phyloP scores from a whole-genome alignment of 306 rosid species.

The Ormosia emarginata region DNA sequence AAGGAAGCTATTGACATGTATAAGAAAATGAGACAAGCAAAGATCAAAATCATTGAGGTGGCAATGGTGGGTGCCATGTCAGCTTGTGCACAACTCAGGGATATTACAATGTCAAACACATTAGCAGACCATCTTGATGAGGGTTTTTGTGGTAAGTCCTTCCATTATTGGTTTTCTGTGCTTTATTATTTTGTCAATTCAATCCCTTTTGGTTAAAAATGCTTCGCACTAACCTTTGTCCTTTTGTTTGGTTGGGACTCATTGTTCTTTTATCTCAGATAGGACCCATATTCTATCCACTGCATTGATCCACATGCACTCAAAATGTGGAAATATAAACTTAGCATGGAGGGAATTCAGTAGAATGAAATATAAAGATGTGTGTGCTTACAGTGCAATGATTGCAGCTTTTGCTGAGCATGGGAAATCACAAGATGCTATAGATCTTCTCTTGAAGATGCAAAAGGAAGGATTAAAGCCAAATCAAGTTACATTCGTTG shows the following conservation, averaged over 20 bases:
- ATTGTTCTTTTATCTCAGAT: slow-evolving; percentile 33
- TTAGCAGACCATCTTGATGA: slow-evolving; percentile 41
- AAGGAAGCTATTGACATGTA: slow-evolving; percentile 60
- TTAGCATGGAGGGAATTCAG: slow-evolving; percentile 52
- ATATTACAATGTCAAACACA: slow-evolving; percentile 43
- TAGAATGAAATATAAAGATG: slow-evolving; percentile 54
- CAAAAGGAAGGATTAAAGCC: slow-evolving; percentile 60
- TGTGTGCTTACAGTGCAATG: slow-evolving; percentile 56
- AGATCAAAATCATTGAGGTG: slow-evolving; percentile 42
- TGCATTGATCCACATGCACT: slow-evolving; percentile 71
- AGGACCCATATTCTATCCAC: slow-evolving; percentile 57
- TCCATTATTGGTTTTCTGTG: neutral
- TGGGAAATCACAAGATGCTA: slow-evolving; percentile 54
- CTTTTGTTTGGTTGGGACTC: slow-evolving; percentile 10
- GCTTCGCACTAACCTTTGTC: neutral
- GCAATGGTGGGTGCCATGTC: slow-evolving; percentile 78
- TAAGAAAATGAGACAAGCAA: slow-evolving; percentile 40
- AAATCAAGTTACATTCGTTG: slow-evolving; percentile 54
- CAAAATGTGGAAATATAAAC: slow-evolving; percentile 57
- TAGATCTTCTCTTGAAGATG: slow-evolving; percentile 62
- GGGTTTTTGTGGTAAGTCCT: slow-evolving; percentile 43
- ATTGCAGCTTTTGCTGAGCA: slow-evolving; percentile 65
- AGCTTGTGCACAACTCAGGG: slow-evolving; percentile 71
- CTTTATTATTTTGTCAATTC: neutral
- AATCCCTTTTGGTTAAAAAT: neutral